These are phyloP conservation scores for Lactifluus pinguis DNA, from an alignment of 768 basidiomycete genomes.

Conservation along the genomic window DNA sequence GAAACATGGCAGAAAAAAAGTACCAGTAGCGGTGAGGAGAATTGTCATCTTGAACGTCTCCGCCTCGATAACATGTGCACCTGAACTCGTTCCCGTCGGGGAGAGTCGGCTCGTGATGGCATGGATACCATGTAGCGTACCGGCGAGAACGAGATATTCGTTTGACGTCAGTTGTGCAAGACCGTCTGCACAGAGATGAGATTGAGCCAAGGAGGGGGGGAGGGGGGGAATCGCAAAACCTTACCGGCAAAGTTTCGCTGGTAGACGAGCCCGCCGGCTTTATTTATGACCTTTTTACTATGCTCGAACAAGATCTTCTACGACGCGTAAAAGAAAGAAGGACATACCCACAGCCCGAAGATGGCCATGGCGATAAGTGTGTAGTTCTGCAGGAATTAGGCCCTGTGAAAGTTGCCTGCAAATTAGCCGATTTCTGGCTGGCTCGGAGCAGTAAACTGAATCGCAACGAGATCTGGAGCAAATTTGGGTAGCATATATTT, in stretches of 20 bases:
- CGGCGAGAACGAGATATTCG: conserved; percentile 91
- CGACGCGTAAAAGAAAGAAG: background rate
- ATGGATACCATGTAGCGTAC: conserved; percentile 94
- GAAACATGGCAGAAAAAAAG: background rate
- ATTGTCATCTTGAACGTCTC: conserved; percentile 95
- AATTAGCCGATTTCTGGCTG: too few relatives aligned
- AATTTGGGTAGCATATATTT: too few relatives aligned
- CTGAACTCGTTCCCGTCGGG: conserved; percentile 73
- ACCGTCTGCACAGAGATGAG: conserved; percentile 50
- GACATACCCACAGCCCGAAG: conserved; percentile 73
- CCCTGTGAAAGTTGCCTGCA: too few relatives aligned
- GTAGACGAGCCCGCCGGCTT: conserved; percentile 95
- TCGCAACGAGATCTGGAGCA: too few relatives aligned
- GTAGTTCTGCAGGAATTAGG: background rate
- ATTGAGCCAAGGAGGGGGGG: background rate
- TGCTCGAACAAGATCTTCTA: conserved; percentile 4
- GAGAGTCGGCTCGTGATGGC: conserved; percentile 94
- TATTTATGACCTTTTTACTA: conserved; percentile 77
- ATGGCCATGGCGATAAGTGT: conserved; percentile 47
- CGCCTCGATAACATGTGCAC: conserved; percentile 90
- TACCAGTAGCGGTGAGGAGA: conserved; percentile 84
- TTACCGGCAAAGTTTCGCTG: conserved; percentile 85
- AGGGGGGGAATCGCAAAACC: conserved; percentile 14
- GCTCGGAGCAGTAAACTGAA: too few relatives aligned
- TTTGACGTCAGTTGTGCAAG: conserved; percentile 85